Conservation (phyloP, 345 rosid species). For the Dovyalis caffra region DNA sequence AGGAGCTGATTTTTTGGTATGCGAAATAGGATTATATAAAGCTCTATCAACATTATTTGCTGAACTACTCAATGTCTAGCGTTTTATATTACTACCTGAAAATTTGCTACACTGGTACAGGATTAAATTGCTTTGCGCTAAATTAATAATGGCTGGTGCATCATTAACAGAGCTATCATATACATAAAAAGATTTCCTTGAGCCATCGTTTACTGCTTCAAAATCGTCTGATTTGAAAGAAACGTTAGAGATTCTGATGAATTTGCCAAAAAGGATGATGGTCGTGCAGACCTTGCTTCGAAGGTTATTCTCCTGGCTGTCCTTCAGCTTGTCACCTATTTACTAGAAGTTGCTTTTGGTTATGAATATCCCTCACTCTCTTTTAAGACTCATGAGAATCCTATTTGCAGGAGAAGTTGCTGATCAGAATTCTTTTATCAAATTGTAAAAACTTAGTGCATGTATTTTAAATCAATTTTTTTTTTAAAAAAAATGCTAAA, state of each 20-base stretch:
- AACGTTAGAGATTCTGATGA: slow-evolving; percentile 50
- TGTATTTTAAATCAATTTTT: no score
- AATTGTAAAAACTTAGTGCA: no score
- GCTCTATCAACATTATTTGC: no score
- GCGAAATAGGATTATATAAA: no score
- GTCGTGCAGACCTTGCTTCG: slow-evolving; percentile 65
- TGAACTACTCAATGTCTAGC: no score
- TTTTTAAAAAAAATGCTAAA: no score
- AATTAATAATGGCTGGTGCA: no score
- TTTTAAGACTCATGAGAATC: slow-evolving; percentile 66
- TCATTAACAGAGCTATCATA: no score
- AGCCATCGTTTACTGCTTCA: slow-evolving; percentile 39
- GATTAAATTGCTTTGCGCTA: no score
- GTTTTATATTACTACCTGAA: no score
- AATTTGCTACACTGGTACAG: no score
- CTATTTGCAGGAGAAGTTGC: slow-evolving; percentile 68
- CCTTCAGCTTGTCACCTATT: slow-evolving; percentile 39
- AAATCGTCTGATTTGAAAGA: slow-evolving; percentile 38
- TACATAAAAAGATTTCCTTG: slow-evolving; percentile 16
- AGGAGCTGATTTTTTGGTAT: no score
- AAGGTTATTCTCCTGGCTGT: slow-evolving; percentile 40
- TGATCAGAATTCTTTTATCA: slow-evolving; percentile 66
- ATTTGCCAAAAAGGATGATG: slow-evolving; percentile 42
- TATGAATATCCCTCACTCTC: slow-evolving; percentile 36
- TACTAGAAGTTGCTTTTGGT: slow-evolving; percentile 28